Base-by-base conservation (phyloP, 768 basidiomycete genomes). In the Lactarius deliciosus region DNA sequence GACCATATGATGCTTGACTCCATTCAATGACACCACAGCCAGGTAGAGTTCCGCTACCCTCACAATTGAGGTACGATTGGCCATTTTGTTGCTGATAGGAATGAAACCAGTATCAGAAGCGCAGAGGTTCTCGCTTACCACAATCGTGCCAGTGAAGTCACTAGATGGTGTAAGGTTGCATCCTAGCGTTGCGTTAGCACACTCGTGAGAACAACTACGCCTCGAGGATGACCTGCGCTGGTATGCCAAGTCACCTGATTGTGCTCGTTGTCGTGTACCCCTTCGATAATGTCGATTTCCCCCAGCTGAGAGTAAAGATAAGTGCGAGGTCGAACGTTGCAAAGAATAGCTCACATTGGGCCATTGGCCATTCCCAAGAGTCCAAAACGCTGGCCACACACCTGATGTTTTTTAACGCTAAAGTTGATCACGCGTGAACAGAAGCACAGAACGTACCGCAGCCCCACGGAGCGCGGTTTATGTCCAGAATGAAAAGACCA, bases 351-450 rank as follows among this genome's bases (percentile, higher is more conserved):
- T 67, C 70, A 90, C 90, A 64, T 72, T 76, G 41, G 90, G 90
- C 90, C 90, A 92, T 57, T 74, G 64, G 1, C 82, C 85, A 66
- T 73, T 74, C 56, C 88, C 88, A 32, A 86, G 73, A 9, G 84
- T 87, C 91, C 90, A 92, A 75, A 88, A 92, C 6, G 90, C 89
- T 53, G 92, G 92, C 93, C 94, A 94, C 25, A 88, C 85, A 71
- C 83, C 89, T 91, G 50, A 13, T 60, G 59, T 45, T n/a, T 25
- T n/a, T 28, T 20, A 6, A 57, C 57, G 36, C 0, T n/a, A 34
- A 32, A 43, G 57, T 7, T 13, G 15, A 64, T 47, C 62, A 47
- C 30, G 16, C 36, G 63, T 18, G 22, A 45, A 60, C 47, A 61
- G 38, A 30, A 30, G n/a, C 11, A 50, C 38, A 25, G 36, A 58